Evolutionary conservation across 1,284 basidiomycete genomes (phyloP), one percentile per base, ranked within the genome.

Genomic region (Tilletia horrida): DNA sequence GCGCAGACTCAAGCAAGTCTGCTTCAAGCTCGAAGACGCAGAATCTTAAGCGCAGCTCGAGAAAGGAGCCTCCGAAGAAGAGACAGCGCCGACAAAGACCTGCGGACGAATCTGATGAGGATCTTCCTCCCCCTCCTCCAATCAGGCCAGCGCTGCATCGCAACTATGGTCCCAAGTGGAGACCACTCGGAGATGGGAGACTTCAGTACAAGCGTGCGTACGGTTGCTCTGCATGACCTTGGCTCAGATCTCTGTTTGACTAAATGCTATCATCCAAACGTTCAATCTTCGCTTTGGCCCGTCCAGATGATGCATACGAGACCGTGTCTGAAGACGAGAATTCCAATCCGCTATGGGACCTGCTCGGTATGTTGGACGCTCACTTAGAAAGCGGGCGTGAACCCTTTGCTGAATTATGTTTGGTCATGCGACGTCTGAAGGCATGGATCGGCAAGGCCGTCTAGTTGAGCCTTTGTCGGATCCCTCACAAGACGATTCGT

Each of bases 391-490:
- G 4, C 9, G 27, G 23, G 18, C 18, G 14, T 8, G 14, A 57
- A 3, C 23, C 25, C 25, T 6, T 25, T 18, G 11, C 11, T 14
- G 7, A 27, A 55, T n/a, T 18, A 3, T 23, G n/a, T 48, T 48
- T 48, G 50, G 4, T 55, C 21, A 55, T 27, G n/a, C n/a, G 7
- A 3, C 16, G 50, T 3, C 14, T 40, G 9, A 25, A 59, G 55
- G 55, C 16, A 59, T 59, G 55, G 55, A 59, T 59, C 55, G 55
- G 3, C 27, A 59, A 21, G 55, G 55, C 14, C 55, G 55, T 29
- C 55, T 59, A 16, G 13, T 59, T 11, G 27, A 59, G 55, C 55
- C 55, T 29, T 40, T 59, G 9, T 13, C 23, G 11, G 16, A n/a
- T 21, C 11, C 27, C 55, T 16, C 23, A 3, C 11, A 40, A 3